Conservation (phyloP, 805 yeast genomes). For the Kodamaea sagamina region DNA sequence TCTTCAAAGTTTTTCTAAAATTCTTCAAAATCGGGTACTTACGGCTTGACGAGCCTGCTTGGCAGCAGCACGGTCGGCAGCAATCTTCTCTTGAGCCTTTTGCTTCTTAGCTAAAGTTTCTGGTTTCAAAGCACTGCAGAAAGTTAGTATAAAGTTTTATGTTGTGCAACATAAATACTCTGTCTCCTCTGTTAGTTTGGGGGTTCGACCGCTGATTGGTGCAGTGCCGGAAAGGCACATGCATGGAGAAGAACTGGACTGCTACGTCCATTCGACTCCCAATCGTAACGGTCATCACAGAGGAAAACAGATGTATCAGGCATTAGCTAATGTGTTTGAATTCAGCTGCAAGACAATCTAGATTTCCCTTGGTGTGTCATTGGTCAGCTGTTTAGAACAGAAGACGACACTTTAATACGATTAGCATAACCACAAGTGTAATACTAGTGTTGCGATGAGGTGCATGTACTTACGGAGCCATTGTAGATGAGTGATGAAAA, state of each 20-base stretch:
- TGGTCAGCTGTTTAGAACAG: conserved; percentile 5
- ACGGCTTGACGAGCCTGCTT: conserved; percentile 77
- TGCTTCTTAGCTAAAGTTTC: conserved; percentile 84
- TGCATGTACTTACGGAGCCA: conserved; percentile 13
- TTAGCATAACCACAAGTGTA: neutral
- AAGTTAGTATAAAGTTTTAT: conserved; percentile 23
- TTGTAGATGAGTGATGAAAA: conserved; percentile 6
- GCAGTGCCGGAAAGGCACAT: conserved; percentile 25
- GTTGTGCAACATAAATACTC: conserved; percentile 10
- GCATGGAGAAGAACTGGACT: conserved; percentile 35
- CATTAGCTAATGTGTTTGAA: conserved; percentile 37
- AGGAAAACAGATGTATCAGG: conserved; percentile 48
- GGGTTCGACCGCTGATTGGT: conserved; percentile 9
- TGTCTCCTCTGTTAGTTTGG: conserved; percentile 14
- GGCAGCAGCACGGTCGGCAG: conserved; percentile 78
- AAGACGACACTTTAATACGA: conserved; percentile 3
- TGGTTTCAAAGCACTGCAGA: conserved; percentile 61
- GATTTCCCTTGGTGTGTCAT: conserved; percentile 35
- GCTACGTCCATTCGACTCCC: conserved; percentile 42
- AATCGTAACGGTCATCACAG: conserved; percentile 33
- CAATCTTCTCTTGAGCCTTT: conserved; percentile 74
- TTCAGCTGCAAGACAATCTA: conserved; percentile 44
- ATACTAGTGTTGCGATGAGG: conserved; percentile 2
- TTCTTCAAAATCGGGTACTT: conserved; percentile 45
- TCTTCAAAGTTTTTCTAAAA: conserved; percentile 46